Conservation (phyloP, 2,329 filamentous ascomycete species). For the Cadophora gregata region DNA sequence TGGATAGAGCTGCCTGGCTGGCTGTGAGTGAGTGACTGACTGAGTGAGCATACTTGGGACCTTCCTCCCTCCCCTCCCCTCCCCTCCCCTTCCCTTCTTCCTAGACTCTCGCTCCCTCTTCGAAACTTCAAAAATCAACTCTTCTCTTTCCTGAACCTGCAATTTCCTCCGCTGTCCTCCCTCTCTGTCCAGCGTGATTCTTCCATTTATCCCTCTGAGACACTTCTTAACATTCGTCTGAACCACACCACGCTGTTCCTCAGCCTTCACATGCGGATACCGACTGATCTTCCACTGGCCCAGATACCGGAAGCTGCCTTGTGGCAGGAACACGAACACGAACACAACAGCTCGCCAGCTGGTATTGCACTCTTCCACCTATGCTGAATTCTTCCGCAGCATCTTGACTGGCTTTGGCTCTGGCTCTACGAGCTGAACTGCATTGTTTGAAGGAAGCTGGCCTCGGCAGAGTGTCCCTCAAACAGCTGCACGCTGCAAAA, state of each 20-base stretch:
- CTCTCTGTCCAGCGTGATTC: neutral
- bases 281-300: neutral
- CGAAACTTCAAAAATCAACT: neutral
- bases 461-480: neutral
- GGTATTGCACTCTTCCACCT: neutral
- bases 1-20: neutral
- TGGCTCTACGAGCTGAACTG: neutral
- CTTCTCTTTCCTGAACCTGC: neutral
- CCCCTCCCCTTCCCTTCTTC: neutral
- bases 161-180: neutral
- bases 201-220: neutral
- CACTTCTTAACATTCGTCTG: conserved; percentile 10
- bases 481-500: neutral
- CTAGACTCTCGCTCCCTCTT: neutral
- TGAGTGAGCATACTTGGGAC: neutral
- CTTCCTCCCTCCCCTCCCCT: neutral
- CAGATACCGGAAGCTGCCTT: conserved; percentile 14
- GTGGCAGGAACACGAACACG: conserved; percentile 16
- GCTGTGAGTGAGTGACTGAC: neutral
- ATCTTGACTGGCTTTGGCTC: conserved; percentile 9
- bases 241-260: neutral
- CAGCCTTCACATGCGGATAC: conserved; percentile 13
- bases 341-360: neutral
- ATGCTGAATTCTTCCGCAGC: neutral
- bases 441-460: neutral